A percentile compares a stretch with the other conserved stretches of the same genome.
Evolutionary conservation across 495 filamentous ascomycete species (phyloP).

Genomic region (Margaritispora aquatica): DNA sequence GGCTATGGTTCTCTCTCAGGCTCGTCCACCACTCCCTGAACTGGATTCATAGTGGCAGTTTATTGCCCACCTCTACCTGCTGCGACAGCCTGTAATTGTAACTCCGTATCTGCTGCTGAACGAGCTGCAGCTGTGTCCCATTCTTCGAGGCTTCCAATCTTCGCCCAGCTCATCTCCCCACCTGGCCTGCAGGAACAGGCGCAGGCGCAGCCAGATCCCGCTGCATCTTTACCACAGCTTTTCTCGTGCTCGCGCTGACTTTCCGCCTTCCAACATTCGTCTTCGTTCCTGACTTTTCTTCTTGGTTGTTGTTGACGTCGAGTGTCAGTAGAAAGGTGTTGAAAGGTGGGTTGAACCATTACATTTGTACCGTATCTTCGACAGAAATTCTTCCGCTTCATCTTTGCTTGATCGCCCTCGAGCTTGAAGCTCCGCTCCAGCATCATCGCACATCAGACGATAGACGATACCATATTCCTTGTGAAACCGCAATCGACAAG

Average conservation of each 20-base stretch:
- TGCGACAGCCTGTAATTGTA: no score
- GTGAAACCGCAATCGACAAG: not conserved
- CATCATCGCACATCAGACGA: not conserved
- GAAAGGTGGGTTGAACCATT: not conserved
- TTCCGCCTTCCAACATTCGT: not conserved
- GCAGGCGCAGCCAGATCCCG: no score
- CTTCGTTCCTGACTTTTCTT: not conserved
- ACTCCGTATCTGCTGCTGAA: no score
- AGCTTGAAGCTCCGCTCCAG: slow-evolving; percentile 22
- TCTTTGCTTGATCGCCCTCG: slow-evolving; percentile 21
- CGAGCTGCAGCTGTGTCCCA: no score
- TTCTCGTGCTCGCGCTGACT: not conserved
- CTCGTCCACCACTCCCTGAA: not conserved
- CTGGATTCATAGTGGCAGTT: not conserved
- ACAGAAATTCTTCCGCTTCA: slow-evolving; percentile 12
- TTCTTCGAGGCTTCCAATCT: not conserved
- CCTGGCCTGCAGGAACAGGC: not conserved
- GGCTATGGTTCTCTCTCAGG: not conserved
- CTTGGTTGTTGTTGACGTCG: not conserved
- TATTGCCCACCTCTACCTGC: not conserved
- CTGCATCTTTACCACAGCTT: no score
- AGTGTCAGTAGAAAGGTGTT: not conserved
- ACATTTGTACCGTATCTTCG: not conserved
- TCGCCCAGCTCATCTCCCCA: slow-evolving; percentile 6
- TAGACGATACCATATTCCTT: not conserved